A percentile compares a stretch with the other conserved stretches of the same genome.
Conservation (phyloP, 1,139 yeast genomes). For the Yamadazyma jaroonii region DNA sequence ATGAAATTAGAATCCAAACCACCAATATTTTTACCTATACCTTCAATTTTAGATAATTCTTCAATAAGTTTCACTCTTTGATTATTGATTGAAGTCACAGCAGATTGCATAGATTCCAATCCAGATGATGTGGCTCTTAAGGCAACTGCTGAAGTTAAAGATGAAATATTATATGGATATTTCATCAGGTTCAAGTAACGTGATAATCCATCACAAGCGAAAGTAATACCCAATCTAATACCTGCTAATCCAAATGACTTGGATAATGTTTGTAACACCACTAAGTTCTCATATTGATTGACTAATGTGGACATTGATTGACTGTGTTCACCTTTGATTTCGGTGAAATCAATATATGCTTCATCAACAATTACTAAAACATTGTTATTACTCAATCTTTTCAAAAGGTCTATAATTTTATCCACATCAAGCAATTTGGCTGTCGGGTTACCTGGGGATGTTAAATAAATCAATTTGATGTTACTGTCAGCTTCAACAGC, state of each 20-base stretch:
- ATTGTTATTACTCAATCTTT: constrained; percentile 51
- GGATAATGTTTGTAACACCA: constrained; percentile 87
- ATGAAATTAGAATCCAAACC: constrained; percentile 88
- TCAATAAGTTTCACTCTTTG: constrained; percentile 57
- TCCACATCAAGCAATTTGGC: constrained; percentile 57
- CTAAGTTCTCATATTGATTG: constrained; percentile 75
- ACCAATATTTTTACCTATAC: constrained; percentile 75
- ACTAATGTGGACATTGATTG: constrained; percentile 81
- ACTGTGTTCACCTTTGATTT: constrained; percentile 15
- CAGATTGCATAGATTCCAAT: constrained; percentile 54
- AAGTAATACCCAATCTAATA: constrained; percentile 82
- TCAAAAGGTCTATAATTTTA: constrained; percentile 50
- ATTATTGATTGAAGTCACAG: constrained; percentile 46
- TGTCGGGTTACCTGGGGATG: constrained; percentile 99
- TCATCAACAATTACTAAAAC: constrained; percentile 90
- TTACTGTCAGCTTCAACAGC: constrained; percentile 52
- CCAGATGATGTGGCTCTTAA: constrained; percentile 65
- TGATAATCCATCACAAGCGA: constrained; percentile 58
- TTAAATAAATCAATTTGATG: constrained; percentile 75
- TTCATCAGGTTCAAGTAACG: constrained; percentile 79
- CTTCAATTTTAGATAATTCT: constrained; percentile 51
- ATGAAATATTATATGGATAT: constrained; percentile 92
- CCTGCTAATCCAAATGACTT: constrained; percentile 97
- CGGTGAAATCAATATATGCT: constrained; percentile 87
- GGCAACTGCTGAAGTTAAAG: constrained; percentile 76